These are phyloP conservation scores for Phytophthora palmivora DNA, from an alignment of 352 stramenopile genomes.

Conservation along the genomic window DNA sequence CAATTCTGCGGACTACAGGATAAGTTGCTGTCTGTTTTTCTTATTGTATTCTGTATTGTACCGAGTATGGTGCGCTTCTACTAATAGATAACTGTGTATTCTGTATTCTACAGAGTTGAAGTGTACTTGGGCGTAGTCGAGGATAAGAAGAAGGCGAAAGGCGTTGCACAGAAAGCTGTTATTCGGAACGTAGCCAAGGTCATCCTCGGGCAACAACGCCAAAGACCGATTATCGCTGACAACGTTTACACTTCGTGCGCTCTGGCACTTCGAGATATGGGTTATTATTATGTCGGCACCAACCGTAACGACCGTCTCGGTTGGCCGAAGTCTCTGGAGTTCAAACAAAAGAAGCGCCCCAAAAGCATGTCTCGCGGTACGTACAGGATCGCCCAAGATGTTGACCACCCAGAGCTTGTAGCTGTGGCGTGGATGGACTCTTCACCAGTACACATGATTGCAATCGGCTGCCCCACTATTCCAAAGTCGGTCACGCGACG, in stretches of 20 bases:
- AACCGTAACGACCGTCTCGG: not conserved
- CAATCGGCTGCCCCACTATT: no score
- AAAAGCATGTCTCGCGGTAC: not conserved
- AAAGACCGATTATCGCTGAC: slow-evolving; percentile 7
- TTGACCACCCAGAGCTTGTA: not conserved
- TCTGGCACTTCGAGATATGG: slow-evolving; percentile 8
- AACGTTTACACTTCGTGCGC: no score
- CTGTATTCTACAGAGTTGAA: slow-evolving; percentile 24
- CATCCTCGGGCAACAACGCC: not conserved
- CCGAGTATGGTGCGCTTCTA: no score
- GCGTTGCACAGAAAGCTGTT: slow-evolving; percentile 2
- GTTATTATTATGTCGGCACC: slow-evolving; percentile 1
- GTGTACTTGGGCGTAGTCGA: slow-evolving; percentile 7
- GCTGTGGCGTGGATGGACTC: not conserved
- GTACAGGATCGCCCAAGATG: not conserved
- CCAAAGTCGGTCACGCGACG: no score
- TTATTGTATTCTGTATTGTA: slow-evolving; percentile 11
- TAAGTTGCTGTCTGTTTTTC: not conserved
- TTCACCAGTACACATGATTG: not conserved
- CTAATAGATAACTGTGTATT: slow-evolving; percentile 1
- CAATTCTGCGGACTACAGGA: slow-evolving; percentile 5
- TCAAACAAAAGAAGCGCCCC: not conserved
- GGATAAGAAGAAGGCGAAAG: not conserved
- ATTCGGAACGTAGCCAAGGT: slow-evolving; percentile 15
- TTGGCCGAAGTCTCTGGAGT: not conserved